These are phyloP conservation scores for Gonapodya sp. DNA, from an alignment of 192 early-diverging fungal species.

Conservation along the genomic window DNA sequence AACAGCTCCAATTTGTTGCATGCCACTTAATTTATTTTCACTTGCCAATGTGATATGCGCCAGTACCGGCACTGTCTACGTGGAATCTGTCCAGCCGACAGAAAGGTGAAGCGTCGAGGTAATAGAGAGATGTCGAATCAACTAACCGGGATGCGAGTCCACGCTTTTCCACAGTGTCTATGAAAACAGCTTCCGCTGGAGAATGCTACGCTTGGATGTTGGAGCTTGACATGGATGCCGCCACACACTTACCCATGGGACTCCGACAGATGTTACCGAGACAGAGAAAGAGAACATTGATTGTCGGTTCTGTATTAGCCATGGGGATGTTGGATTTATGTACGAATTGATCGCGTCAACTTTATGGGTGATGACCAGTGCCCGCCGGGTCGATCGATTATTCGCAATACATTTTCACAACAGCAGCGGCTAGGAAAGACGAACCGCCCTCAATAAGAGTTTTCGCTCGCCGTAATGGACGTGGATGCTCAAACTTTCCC, in stretches of 20 bases:
- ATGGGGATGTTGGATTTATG: too few species aligned
- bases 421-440: too few species aligned
- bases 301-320: conserved; percentile 24
- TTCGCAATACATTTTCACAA: too few species aligned
- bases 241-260: conserved; percentile 56
- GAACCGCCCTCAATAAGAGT: too few species aligned
- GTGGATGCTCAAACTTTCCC: too few species aligned
- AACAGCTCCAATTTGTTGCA: not conserved
- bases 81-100: not conserved
- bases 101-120: not conserved
- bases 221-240: not conserved
- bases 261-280: conserved; percentile 82
- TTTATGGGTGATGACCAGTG: too few species aligned
- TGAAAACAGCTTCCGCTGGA: conserved; percentile 78
- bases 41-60: not conserved
- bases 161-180: conserved; percentile 49
- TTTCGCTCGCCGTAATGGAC: too few species aligned
- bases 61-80: not conserved
- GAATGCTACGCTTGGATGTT: conserved; percentile 11
- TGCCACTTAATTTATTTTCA: too few species aligned
- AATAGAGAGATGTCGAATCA: conserved; percentile 14
- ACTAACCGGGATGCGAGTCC: conserved; percentile 42
- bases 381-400: too few species aligned
- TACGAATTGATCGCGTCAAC: too few species aligned
- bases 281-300: conserved; percentile 48